Evolutionary conservation across 2,329 filamentous ascomycete species (phyloP).

Genomic region (Cladosporium colombiae): DNA sequence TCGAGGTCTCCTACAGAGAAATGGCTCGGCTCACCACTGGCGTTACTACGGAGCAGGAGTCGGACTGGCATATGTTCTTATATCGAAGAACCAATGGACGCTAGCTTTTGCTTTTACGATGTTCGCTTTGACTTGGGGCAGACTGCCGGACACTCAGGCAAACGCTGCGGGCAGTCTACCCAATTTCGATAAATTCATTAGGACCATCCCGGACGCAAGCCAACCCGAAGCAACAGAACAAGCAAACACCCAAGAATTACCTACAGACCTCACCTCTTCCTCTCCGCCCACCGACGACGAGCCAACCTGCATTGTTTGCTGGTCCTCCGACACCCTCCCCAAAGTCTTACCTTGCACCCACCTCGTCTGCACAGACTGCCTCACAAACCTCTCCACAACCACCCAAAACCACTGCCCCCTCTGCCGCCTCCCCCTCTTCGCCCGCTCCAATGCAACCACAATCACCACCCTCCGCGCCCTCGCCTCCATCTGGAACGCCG

Average conservation of each 20-base stretch:
- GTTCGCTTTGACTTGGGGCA: constrained; percentile 4
- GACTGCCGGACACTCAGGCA: neutral
- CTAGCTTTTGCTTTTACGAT: neutral
- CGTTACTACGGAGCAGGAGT: neutral
- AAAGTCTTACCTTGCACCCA: neutral
- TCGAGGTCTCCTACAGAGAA: neutral
- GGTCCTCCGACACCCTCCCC: neutral
- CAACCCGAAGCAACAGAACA: neutral
- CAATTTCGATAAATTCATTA: constrained; percentile 6
- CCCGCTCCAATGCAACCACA: neutral
- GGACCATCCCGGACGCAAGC: neutral
- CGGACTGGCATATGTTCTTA: neutral
- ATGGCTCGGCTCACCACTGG: neutral
- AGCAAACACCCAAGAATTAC: neutral
- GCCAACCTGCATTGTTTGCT: constrained; percentile 6
- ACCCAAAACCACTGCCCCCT: constrained; percentile 1
- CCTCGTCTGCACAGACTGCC: neutral
- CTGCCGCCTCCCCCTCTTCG: neutral
- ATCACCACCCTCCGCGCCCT: neutral
- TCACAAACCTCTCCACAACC: neutral
- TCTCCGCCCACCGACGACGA: neutral
- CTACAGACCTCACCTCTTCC: neutral
- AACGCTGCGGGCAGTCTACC: neutral
- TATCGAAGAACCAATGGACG: neutral
- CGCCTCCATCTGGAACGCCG: constrained; percentile 1